Conservation (phyloP, 2,329 filamentous ascomycete species). For the Hypomyces perniciosus region DNA sequence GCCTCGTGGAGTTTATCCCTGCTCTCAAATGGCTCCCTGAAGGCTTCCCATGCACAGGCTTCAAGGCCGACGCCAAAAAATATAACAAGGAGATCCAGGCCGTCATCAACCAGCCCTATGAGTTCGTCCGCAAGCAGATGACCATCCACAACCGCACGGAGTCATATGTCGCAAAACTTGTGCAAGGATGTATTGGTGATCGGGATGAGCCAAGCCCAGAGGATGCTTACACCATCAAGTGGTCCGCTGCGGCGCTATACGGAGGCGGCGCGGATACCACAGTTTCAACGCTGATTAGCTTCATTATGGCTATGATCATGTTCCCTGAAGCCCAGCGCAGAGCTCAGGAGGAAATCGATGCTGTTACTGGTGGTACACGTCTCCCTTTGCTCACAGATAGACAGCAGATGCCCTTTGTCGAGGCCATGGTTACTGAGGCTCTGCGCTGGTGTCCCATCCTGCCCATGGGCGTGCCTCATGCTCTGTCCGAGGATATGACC, state of each 20-base stretch:
- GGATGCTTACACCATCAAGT: background rate
- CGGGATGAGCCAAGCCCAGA: no score
- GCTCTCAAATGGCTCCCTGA: constrained; percentile 11
- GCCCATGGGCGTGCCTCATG: constrained; percentile 15
- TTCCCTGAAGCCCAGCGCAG: constrained; percentile 35
- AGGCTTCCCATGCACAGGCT: constrained; percentile 18
- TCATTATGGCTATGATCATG: constrained; percentile 42
- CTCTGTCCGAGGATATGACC: constrained; percentile 11
- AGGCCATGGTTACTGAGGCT: constrained; percentile 37
- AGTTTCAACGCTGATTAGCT: constrained; percentile 14
- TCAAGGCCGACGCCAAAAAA: constrained; percentile 17
- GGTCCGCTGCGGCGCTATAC: background rate
- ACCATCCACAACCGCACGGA: background rate
- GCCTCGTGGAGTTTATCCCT: constrained; percentile 21
- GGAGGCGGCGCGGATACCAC: constrained; percentile 12
- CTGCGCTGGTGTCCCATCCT: constrained; percentile 35
- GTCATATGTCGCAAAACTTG: background rate
- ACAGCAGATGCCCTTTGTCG: constrained; percentile 35
- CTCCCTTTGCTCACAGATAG: constrained; percentile 33
- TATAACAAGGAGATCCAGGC: constrained; percentile 12
- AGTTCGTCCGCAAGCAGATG: background rate
- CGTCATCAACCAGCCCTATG: background rate
- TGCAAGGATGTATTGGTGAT: no score
- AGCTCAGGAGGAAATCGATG: constrained; percentile 35
- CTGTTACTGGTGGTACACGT: constrained; percentile 30